Evolutionary conservation across 495 filamentous ascomycete genomes (phyloP).

Genomic region (Trichocladium antarcticum): DNA sequence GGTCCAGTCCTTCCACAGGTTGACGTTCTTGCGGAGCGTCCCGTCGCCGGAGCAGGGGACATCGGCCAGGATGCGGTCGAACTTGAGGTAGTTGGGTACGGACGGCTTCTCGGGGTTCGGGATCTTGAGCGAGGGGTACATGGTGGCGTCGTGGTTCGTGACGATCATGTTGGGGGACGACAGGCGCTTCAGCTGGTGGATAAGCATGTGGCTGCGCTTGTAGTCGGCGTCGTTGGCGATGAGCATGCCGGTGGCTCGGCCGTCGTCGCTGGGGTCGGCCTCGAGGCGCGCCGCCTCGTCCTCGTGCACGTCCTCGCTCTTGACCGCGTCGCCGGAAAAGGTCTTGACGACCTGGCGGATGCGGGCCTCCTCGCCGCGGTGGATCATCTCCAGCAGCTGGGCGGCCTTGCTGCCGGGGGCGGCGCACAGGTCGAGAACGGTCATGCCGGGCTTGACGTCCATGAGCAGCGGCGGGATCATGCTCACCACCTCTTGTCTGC

Average conservation of each 20-base stretch:
- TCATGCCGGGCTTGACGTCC: constrained; percentile 82
- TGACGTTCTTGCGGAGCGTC: constrained; percentile 79
- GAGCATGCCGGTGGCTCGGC: constrained; percentile 77
- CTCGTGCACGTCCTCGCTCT: constrained; percentile 38
- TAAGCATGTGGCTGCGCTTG: constrained; percentile 88
- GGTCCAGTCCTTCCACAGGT: constrained; percentile 90
- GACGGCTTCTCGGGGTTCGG: constrained; percentile 41
- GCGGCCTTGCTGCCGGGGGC: constrained; percentile 94
- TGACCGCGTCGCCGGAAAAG: constrained; percentile 42
- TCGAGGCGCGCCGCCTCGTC: constrained; percentile 39
- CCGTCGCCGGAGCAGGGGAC: constrained; percentile 96
- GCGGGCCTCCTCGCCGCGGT: constrained; percentile 76
- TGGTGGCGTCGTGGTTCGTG: constrained; percentile 93
- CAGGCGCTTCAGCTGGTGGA: constrained; percentile 92
- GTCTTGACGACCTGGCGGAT: constrained; percentile 49
- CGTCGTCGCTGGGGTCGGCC: constrained; percentile 59
- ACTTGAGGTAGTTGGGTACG: constrained; percentile 73
- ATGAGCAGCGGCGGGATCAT: constrained; percentile 97
- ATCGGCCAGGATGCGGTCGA: constrained; percentile 90
- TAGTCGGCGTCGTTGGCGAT: constrained; percentile 95
- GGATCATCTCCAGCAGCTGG: constrained; percentile 88
- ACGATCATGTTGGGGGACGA: constrained; percentile 95
- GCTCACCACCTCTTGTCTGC: constrained; percentile 89
- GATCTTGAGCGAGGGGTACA: constrained; percentile 83
- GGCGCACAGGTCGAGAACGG: constrained; percentile 87